These are phyloP conservation scores for Hymenoscyphus fructigenus DNA, from an alignment of 2,329 filamentous ascomycete species.

Conservation along the genomic window DNA sequence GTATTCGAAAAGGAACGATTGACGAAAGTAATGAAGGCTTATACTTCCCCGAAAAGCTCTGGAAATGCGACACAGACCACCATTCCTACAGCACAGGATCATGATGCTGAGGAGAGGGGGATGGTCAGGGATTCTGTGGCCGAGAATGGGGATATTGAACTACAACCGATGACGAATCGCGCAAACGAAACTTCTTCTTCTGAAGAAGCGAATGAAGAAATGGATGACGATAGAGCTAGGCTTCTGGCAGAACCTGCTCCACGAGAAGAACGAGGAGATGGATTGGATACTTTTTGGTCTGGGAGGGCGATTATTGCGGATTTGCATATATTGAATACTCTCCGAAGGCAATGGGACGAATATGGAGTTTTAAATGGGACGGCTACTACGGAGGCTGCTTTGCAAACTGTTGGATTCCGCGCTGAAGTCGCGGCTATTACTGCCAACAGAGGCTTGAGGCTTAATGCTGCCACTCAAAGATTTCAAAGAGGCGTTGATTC, in stretches of 20 bases:
- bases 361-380: conserved; percentile 23
- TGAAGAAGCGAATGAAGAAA: conserved; percentile 16
- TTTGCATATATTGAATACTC: conserved; percentile 35
- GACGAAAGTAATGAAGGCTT: conserved; percentile 35
- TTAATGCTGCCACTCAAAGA: conserved; percentile 28
- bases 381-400: conserved; percentile 27
- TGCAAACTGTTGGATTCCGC: conserved; percentile 34
- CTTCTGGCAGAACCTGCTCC: conserved; percentile 27
- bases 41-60: conserved; percentile 15
- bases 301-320: conserved; percentile 35
- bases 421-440: conserved; percentile 31
- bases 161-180: conserved; percentile 25
- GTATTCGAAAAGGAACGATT: conserved; percentile 60
- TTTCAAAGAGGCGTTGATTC: conserved; percentile 30
- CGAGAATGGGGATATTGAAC: conserved; percentile 32
- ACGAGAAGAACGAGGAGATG: conserved; percentile 25
- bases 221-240: conserved; percentile 25
- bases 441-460: conserved; percentile 29
- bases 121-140: conserved; percentile 28
- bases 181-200: conserved; percentile 4
- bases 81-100: conserved; percentile 28
- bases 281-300: conserved; percentile 36
- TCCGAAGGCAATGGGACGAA: conserved; percentile 34
- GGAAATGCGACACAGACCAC: conserved; percentile 18
- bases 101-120: conserved; percentile 37